Evolutionary conservation across 2,329 filamentous ascomycete species (phyloP).

Genomic region (Massarina eburnea): DNA sequence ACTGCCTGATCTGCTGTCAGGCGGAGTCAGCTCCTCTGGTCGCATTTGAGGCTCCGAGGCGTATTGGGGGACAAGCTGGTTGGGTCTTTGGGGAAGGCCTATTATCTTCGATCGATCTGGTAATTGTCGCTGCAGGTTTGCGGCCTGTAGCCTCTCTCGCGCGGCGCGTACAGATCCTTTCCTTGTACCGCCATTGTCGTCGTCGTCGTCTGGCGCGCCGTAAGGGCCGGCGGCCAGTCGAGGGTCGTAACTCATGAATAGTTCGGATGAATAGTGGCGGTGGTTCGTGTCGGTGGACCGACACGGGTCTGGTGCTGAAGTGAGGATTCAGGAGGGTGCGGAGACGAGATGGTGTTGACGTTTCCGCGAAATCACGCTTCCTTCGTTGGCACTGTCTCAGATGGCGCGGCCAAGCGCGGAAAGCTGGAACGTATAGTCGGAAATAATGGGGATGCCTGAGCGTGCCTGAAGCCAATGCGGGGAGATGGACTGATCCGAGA

Average conservation of each 20-base stretch:
- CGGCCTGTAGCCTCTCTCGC: slow-evolving; percentile 35
- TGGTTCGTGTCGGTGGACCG: slow-evolving; percentile 34
- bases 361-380: slow-evolving; percentile 12
- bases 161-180: slow-evolving; percentile 43
- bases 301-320: slow-evolving; percentile 26
- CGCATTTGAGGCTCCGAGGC: slow-evolving; percentile 15
- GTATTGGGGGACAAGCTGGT: slow-evolving; percentile 34
- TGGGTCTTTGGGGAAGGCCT: slow-evolving; percentile 39
- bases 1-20: slow-evolving; percentile 15
- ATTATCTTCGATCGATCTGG: slow-evolving; percentile 38
- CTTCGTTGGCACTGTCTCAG: slow-evolving; percentile 20
- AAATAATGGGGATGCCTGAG: slow-evolving; percentile 7
- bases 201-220: slow-evolving; percentile 26
- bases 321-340: slow-evolving; percentile 6
- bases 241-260: slow-evolving; percentile 43
- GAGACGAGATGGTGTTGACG: slow-evolving; percentile 5
- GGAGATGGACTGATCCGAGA: slow-evolving; percentile 8
- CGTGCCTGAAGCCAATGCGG: slow-evolving; percentile 18
- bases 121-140: slow-evolving; percentile 29
- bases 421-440: slow-evolving; percentile 9
- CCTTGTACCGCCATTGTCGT: slow-evolving; percentile 20
- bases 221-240: slow-evolving; percentile 35
- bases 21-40: slow-evolving; percentile 16
- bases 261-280: slow-evolving; percentile 28
- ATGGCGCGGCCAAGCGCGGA: slow-evolving; percentile 10